Evolutionary conservation across 1,284 basidiomycete genomes (phyloP).

Genomic region (Cutaneotrichosporon dermatis): DNA sequence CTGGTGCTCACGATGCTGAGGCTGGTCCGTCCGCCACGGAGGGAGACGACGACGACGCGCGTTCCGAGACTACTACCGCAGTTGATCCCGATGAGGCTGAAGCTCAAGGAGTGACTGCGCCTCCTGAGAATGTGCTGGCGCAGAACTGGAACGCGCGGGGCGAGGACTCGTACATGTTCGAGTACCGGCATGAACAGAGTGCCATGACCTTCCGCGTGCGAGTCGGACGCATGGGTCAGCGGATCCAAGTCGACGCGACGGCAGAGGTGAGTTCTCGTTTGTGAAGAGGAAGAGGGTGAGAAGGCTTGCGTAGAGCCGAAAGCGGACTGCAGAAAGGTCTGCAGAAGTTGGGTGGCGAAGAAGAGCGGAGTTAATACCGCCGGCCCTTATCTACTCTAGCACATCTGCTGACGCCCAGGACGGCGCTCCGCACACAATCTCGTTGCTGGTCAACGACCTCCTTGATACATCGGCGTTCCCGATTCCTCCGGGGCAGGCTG

Average conservation of each 20-base stretch:
- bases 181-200: slow-evolving; percentile 50
- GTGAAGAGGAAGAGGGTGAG: neutral
- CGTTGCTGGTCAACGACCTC: slow-evolving; percentile 43
- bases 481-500: slow-evolving; percentile 25
- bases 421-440: slow-evolving; percentile 49
- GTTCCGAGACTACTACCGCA: slow-evolving; percentile 42
- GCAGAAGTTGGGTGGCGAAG: neutral
- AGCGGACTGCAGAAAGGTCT: neutral
- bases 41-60: slow-evolving; percentile 24
- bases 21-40: neutral
- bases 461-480: slow-evolving; percentile 40
- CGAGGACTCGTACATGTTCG: slow-evolving; percentile 44
- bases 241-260: slow-evolving; percentile 49
- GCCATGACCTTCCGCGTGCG: slow-evolving; percentile 47
- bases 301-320: no score
- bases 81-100: slow-evolving; percentile 34
- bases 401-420: slow-evolving; percentile 35
- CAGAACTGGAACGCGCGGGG: slow-evolving; percentile 40
- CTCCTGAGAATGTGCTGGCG: neutral
- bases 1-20: neutral
- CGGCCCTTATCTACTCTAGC: neutral
- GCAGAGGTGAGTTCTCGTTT: slow-evolving; percentile 47
- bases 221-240: slow-evolving; percentile 47
- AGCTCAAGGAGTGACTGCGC: neutral
- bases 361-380: neutral